Evolutionary conservation across 768 basidiomycete genomes (phyloP).

Genomic region (Boletellus ananas): DNA sequence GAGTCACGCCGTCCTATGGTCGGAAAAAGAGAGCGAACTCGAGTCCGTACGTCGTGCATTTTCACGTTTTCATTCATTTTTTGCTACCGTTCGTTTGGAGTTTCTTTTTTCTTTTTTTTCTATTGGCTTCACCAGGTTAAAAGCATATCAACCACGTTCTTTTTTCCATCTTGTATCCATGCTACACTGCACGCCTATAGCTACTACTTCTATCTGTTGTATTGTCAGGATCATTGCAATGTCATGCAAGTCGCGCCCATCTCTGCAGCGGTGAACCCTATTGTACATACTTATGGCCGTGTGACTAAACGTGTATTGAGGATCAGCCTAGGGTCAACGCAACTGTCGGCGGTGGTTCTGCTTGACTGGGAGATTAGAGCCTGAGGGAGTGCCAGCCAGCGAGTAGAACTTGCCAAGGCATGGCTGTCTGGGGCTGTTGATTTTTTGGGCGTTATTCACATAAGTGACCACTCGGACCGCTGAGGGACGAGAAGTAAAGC

Average conservation of each 20-base stretch:
- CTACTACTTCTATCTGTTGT: slow-evolving; percentile 7
- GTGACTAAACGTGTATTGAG: too few relatives aligned
- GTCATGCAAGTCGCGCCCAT: slow-evolving; percentile 6
- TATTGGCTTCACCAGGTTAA: slow-evolving; percentile 7
- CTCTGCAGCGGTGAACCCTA: too few relatives aligned
- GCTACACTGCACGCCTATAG: neutral
- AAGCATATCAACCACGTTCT: slow-evolving; percentile 12
- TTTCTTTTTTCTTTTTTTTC: slow-evolving; percentile 1
- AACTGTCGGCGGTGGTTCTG: too few relatives aligned
- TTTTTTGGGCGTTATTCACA: too few relatives aligned
- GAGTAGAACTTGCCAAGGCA: too few relatives aligned
- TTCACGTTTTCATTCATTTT: neutral
- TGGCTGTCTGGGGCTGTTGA: too few relatives aligned
- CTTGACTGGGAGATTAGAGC: too few relatives aligned
- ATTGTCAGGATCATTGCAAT: slow-evolving; percentile 1
- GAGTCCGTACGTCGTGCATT: neutral
- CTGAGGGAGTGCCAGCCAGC: too few relatives aligned
- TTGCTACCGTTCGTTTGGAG: slow-evolving; percentile 11
- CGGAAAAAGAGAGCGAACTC: neutral
- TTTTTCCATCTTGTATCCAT: slow-evolving; percentile 15
- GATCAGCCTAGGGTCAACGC: too few relatives aligned
- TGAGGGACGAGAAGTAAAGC: too few relatives aligned
- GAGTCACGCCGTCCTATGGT: neutral
- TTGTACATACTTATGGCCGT: too few relatives aligned
- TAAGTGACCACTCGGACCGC: too few relatives aligned